These are phyloP conservation scores for Funneliformis caledonium DNA, from an alignment of 371 early-diverging fungal genomes.

Conservation along the genomic window DNA sequence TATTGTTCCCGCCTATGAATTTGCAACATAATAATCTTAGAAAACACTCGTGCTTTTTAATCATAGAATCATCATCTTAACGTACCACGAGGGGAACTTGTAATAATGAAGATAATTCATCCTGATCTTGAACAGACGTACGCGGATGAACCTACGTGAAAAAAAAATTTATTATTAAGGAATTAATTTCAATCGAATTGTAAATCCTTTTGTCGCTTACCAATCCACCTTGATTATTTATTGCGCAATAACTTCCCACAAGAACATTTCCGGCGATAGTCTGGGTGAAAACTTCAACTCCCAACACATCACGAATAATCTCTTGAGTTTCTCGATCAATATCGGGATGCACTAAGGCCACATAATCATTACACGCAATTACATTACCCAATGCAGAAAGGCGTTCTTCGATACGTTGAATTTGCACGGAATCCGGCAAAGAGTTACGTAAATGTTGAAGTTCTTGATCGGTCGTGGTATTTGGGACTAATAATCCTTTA, in stretches of 20 bases:
- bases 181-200: not conserved
- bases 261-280: conserved; percentile 98
- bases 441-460: conserved; percentile 98
- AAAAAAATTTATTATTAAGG: not conserved
- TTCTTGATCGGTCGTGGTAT: conserved; percentile 99
- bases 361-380: conserved; percentile 99
- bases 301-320: conserved; percentile 96
- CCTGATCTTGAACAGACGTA: conserved; percentile 96
- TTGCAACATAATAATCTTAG: not conserved
- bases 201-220: conserved; percentile 48
- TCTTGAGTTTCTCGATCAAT: conserved; percentile 99
- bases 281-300: conserved; percentile 99
- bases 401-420: conserved; percentile 98
- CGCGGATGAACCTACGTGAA: conserved; percentile 86
- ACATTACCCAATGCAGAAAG: conserved; percentile 99
- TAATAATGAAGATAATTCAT: conserved; percentile 97
- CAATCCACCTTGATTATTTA: conserved; percentile 99
- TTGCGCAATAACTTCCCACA: conserved; percentile 97
- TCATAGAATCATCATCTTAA: conserved; percentile 16
- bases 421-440: conserved; percentile 93
- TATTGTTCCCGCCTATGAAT: conserved; percentile 91
- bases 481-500: conserved; percentile 97
- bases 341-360: conserved; percentile 99
- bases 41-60: not conserved
- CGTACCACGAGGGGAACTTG: conserved; percentile 94